Conservation (phyloP, 1,139 yeast genomes). For the Taiozyma sp. region DNA sequence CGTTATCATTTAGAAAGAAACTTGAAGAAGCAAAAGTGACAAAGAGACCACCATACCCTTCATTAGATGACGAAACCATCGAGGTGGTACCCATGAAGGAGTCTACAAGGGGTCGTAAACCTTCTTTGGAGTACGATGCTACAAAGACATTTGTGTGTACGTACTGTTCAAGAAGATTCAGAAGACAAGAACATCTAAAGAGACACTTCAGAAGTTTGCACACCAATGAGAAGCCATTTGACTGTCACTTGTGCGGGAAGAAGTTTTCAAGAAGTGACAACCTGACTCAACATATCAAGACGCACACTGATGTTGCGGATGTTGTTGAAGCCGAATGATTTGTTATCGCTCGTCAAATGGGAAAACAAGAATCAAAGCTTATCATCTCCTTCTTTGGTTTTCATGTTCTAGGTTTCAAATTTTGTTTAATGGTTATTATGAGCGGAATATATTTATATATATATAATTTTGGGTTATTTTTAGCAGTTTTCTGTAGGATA, state of each 20-base stretch:
- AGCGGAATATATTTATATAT: background rate
- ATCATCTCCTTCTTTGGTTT: background rate
- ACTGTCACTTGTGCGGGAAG: constrained; percentile 65
- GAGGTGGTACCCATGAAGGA: constrained; percentile 18
- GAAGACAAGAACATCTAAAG: constrained; percentile 75
- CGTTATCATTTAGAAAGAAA: constrained; percentile 12
- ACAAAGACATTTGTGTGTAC: constrained; percentile 34
- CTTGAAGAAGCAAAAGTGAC: constrained; percentile 2
- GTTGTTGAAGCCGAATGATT: background rate
- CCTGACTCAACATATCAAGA: constrained; percentile 69
- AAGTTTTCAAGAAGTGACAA: constrained; percentile 76
- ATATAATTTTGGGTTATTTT: background rate
- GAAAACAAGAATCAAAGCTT: background rate
- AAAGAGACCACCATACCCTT: constrained; percentile 4
- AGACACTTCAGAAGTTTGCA: constrained; percentile 73
- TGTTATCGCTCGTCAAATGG: background rate
- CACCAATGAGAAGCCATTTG: constrained; percentile 72
- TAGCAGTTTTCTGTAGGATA: background rate
- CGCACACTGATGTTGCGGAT: constrained; percentile 37
- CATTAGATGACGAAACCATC: constrained; percentile 8
- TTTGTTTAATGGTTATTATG: background rate
- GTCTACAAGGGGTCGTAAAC: constrained; percentile 35
- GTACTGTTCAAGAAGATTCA: constrained; percentile 56
- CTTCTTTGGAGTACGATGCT: constrained; percentile 32
- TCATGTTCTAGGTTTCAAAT: background rate